Base-by-base conservation (phyloP, 441 rosid species). In the Bruguiera hainesii region DNA sequence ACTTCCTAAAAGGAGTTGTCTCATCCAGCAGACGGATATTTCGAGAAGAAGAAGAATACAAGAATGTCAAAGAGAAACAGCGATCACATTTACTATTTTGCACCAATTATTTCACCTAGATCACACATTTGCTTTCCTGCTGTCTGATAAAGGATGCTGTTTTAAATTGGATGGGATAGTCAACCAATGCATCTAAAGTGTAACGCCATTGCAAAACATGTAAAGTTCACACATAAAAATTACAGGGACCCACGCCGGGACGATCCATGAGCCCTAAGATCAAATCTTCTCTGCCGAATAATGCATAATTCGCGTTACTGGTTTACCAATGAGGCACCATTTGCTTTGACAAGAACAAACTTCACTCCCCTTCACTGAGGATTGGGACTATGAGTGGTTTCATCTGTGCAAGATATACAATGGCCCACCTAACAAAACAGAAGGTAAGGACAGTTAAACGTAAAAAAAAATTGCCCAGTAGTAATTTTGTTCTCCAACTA, bases 351-450 rank as follows among this genome's bases (percentile, higher is more conserved):
- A 53, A 66, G 33, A 69, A 74, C 73, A 63, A 74, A 62, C 69
- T 77, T 88, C 81, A 93, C 75, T 91, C 96, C 35, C 67, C 83
- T 76, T 89, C 97, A 61, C 69, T 91, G 61, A 88, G 78, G 67
- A 93, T 87, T 6, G 98, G 98, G 63, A 93, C 98, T 29, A 91
- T 89, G 72, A 93, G 93, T 0, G 98, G 98, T 65, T 93, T 91
- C 98, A 93, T 85, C 73, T 93, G 97, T 11, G 97, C 97, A 70
- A 91, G 78, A 76, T 93, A 93, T 50, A 93, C 97, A 78, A 93
- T 93, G 9, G 98, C 96, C 96, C 96, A 94, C 97, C 97, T 93
- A 60, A 62, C 62, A 77, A 31, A 64, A 21, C 64, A 59, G 64
- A 65, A 68, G 42, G 56, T n/a, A 33, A 53, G 64, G 33, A 56